Conservation (phyloP, 176 grass and related monocot species). For the Tuctoria greenei region DNA sequence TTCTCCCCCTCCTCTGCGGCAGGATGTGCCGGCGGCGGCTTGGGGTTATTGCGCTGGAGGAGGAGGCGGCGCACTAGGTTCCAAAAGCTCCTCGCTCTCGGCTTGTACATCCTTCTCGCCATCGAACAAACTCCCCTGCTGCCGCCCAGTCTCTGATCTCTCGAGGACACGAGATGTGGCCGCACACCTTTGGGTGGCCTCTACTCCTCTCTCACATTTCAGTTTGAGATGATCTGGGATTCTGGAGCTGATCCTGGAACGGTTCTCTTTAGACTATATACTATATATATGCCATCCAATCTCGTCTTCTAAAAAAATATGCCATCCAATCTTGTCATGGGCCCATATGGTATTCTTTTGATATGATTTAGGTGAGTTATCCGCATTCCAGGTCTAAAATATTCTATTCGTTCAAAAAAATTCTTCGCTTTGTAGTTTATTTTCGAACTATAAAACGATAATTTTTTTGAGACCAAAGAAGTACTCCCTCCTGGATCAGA, state of each 20-base stretch:
- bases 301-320: too few relatives aligned
- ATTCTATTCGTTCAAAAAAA: too few relatives aligned
- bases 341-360: background rate
- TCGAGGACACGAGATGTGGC: background rate
- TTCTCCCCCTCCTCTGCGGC: background rate
- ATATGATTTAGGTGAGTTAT: background rate
- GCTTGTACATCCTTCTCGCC: constrained; percentile 4
- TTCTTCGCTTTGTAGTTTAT: too few relatives aligned
- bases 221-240: constrained; percentile 31
- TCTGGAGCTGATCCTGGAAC: constrained; percentile 21
- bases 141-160: background rate
- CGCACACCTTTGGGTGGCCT: background rate
- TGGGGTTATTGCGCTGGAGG: constrained; percentile 4
- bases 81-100: constrained; percentile 38
- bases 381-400: background rate
- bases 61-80: constrained; percentile 47
- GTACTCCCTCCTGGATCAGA: too few relatives aligned
- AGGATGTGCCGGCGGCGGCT: background rate
- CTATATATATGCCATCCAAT: background rate
- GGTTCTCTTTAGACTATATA: background rate
- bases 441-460: too few relatives aligned
- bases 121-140: background rate
- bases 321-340: constrained; percentile 1
- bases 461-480: too few relatives aligned
- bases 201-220: background rate